Evolutionary conservation across 805 yeast genomes (phyloP).

Genomic region (Saturnispora galanensis): DNA sequence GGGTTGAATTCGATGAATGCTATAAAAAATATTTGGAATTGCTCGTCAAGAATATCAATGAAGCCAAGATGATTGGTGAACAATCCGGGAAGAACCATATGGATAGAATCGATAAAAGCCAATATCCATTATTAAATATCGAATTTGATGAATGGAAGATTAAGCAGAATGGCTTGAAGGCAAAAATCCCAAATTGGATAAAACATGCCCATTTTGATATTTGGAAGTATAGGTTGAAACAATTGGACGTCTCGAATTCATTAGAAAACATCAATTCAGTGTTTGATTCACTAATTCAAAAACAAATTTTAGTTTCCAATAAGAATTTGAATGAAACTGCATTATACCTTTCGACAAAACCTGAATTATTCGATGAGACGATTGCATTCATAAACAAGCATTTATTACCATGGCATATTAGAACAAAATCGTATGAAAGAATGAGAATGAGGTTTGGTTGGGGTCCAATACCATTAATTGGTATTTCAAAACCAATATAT

Average conservation of each 20-base stretch:
- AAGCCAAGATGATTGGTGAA: constrained; percentile 12
- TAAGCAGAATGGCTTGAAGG: constrained; percentile 3
- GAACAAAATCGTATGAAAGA: constrained; percentile 5
- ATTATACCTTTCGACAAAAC: constrained; percentile 15
- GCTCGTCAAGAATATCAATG: constrained; percentile 12
- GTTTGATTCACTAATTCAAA: constrained; percentile 13
- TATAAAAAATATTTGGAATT: constrained; percentile 19
- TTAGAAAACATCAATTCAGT: constrained; percentile 13
- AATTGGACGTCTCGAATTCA: constrained; percentile 20
- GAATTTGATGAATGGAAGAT: constrained; percentile 14
- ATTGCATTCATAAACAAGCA: constrained; percentile 21
- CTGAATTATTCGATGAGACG: constrained; percentile 15
- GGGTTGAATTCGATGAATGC: constrained; percentile 25
- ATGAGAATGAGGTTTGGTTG: constrained; percentile 11
- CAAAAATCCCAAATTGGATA: constrained; percentile 18
- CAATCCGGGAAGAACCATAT: constrained; percentile 2
- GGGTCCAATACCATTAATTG: constrained; percentile 7
- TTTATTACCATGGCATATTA: constrained; percentile 20
- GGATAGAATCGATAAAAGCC: constrained; percentile 5
- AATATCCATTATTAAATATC: constrained; percentile 3
- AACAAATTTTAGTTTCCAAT: constrained; percentile 23
- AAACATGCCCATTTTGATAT: constrained; percentile 19
- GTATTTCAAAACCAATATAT: constrained; percentile 7
- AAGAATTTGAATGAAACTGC: constrained; percentile 23
- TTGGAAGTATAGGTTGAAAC: constrained; percentile 24